These are phyloP conservation scores for Leccinum disarticulatum DNA, from an alignment of 768 basidiomycete species.

Conservation along the genomic window DNA sequence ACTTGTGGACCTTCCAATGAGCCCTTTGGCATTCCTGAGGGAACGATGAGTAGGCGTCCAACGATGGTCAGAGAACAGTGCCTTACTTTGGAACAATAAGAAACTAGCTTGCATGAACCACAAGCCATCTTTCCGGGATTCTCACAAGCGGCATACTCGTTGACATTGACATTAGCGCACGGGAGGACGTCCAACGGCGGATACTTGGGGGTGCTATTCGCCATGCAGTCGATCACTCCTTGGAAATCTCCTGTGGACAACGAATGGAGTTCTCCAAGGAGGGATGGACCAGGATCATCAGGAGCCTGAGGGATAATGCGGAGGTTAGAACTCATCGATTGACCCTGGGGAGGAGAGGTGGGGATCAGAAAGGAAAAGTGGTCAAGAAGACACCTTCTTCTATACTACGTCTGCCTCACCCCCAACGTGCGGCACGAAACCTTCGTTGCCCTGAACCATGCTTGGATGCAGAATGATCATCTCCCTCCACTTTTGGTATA, in stretches of 20 bases:
- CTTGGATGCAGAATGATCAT: slow-evolving; percentile 15
- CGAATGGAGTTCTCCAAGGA: slow-evolving; percentile 10
- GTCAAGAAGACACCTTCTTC: background rate
- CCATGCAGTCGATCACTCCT: slow-evolving; percentile 9
- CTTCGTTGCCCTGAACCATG: background rate
- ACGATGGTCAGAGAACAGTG: background rate
- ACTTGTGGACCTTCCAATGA: slow-evolving; percentile 43
- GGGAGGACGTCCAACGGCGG: slow-evolving; percentile 32
- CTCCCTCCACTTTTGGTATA: slow-evolving; percentile 10
- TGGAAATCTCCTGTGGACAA: slow-evolving; percentile 14
- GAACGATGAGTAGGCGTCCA: background rate
- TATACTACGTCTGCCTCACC: slow-evolving; percentile 14
- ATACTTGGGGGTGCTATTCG: slow-evolving; percentile 16
- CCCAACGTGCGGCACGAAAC: slow-evolving; percentile 14
- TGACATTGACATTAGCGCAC: slow-evolving; percentile 36
- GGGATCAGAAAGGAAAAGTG: background rate
- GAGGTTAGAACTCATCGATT: slow-evolving; percentile 18
- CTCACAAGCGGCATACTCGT: slow-evolving; percentile 25
- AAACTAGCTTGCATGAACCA: slow-evolving; percentile 39
- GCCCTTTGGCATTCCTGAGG: slow-evolving; percentile 40
- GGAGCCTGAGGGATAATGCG: slow-evolving; percentile 18
- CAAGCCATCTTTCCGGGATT: slow-evolving; percentile 32
- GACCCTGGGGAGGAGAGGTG: background rate
- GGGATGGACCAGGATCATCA: slow-evolving; percentile 10
- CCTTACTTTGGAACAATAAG: slow-evolving; percentile 42